These are phyloP conservation scores for Chaetomiaceae sp. DNA, from an alignment of 2,329 filamentous ascomycete species.

Conservation along the genomic window DNA sequence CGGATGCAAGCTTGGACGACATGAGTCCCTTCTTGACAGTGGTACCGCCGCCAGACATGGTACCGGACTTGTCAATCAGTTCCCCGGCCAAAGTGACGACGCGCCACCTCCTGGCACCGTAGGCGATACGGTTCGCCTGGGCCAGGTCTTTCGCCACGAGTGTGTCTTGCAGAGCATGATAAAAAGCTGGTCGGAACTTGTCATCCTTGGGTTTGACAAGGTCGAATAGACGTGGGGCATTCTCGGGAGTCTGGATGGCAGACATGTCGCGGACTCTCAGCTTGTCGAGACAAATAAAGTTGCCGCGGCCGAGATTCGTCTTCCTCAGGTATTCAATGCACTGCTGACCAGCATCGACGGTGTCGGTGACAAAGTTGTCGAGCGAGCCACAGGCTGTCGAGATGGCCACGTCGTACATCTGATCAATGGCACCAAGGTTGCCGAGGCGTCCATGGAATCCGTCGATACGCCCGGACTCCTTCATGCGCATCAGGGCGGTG, in stretches of 20 bases:
- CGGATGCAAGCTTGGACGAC: slow-evolving; percentile 91
- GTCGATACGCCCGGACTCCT: slow-evolving; percentile 92
- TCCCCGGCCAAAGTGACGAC: slow-evolving; percentile 94
- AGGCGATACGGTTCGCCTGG: slow-evolving; percentile 97
- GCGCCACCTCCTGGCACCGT: slow-evolving; percentile 88
- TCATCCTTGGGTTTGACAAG: slow-evolving; percentile 85
- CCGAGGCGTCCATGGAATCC: slow-evolving; percentile 95
- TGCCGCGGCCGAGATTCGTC: slow-evolving; percentile 92
- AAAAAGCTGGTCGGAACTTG: slow-evolving; percentile 85
- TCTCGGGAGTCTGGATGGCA: slow-evolving; percentile 81
- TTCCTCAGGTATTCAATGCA: slow-evolving; percentile 97
- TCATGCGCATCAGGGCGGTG: slow-evolving; percentile 86
- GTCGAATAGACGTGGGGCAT: slow-evolving; percentile 88
- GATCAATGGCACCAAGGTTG: slow-evolving; percentile 88
- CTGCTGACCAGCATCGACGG: slow-evolving; percentile 91
- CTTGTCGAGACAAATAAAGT: slow-evolving; percentile 94
- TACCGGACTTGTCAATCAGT: slow-evolving; percentile 95
- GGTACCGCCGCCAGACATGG: slow-evolving; percentile 95
- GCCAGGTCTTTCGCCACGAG: slow-evolving; percentile 86
- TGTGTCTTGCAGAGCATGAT: slow-evolving; percentile 91
- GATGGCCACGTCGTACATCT: slow-evolving; percentile 94
- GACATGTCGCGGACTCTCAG: slow-evolving; percentile 73
- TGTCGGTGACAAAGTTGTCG: slow-evolving; percentile 95
- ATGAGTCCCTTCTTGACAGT: slow-evolving; percentile 88
- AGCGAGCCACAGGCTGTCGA: slow-evolving; percentile 90